These are phyloP conservation scores for Desmodesmus armatus DNA, from an alignment of 139 green algal genomes.

Conservation along the genomic window DNA sequence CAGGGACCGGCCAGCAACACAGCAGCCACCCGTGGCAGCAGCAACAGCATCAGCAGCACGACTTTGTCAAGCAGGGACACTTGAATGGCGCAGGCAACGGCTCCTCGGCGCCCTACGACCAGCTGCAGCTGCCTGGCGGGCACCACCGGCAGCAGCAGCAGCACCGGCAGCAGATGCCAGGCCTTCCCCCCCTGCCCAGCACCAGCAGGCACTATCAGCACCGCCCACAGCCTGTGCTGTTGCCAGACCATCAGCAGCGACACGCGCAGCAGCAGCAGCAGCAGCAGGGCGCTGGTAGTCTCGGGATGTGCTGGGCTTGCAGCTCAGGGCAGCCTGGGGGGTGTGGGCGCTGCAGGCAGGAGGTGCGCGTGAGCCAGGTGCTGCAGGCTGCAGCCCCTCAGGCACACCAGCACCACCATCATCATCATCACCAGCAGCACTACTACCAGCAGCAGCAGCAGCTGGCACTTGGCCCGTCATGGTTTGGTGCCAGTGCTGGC, in stretches of 20 bases:
- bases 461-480: neutral
- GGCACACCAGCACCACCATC: neutral
- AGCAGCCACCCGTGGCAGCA: too few species aligned
- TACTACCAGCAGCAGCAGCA: constrained; percentile 14
- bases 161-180: too few species aligned
- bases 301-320: neutral
- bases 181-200: too few species aligned
- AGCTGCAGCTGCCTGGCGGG: too few species aligned
- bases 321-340: neutral
- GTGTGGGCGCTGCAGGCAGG: neutral
- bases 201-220: neutral
- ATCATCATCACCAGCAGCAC: neutral
- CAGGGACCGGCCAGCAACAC: too few species aligned
- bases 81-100: too few species aligned
- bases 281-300: too few species aligned
- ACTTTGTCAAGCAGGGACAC: too few species aligned
- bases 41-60: too few species aligned
- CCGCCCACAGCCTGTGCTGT: neutral
- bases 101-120: too few species aligned
- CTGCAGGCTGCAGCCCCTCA: neutral
- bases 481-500: too few species aligned
- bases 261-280: neutral
- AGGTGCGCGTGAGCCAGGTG: neutral
- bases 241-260: neutral
- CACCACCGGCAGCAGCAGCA: too few species aligned